These are phyloP conservation scores for Dictyostelium intermedium DNA, from an alignment of 78 protist genomes.

Conservation along the genomic window DNA sequence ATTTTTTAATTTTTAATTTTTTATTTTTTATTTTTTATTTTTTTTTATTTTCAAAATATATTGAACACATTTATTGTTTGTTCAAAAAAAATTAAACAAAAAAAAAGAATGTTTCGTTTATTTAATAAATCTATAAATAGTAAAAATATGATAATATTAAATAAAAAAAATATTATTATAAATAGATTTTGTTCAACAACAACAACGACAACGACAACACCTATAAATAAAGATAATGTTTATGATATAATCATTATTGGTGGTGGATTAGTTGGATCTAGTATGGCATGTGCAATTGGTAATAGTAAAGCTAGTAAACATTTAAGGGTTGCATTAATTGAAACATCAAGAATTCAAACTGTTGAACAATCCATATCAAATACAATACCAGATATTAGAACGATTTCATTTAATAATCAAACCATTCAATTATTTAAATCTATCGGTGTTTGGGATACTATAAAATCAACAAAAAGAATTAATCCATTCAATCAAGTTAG, in stretches of 20 bases:
- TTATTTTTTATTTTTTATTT: background rate
- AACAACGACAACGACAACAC: background rate
- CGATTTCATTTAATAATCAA: conserved; percentile 46
- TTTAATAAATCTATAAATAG: background rate
- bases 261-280: conserved; percentile 63
- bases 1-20: no score
- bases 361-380: background rate
- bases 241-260: conserved; percentile 69
- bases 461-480: conserved; percentile 27
- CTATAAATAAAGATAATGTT: background rate
- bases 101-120: background rate
- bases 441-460: conserved; percentile 39
- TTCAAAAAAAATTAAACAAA: no score
- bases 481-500: conserved; percentile 32
- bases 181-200: background rate
- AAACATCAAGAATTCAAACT: conserved; percentile 18
- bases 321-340: conserved; percentile 38
- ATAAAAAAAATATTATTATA: background rate
- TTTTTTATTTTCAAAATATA: background rate
- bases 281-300: conserved; percentile 71
- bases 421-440: conserved; percentile 37
- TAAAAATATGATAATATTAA: background rate
- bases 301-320: background rate
- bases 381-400: conserved; percentile 47
- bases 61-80: background rate